Percentiles rank a stretch among this genome's conserved stretches.
Conservation (phyloP, 1,284 basidiomycete genomes). For the Meira miltonrushii region DNA sequence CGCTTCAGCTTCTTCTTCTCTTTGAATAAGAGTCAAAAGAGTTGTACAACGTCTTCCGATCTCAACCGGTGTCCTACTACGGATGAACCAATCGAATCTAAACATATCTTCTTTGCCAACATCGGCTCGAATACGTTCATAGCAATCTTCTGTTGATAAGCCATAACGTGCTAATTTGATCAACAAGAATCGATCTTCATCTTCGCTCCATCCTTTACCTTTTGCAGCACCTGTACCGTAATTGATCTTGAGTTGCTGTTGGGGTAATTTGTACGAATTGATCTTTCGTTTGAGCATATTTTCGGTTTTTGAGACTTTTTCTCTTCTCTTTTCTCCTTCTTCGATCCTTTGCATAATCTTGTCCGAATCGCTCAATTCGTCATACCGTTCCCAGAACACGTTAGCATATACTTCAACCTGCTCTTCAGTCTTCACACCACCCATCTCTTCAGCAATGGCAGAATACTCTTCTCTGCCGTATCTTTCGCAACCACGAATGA, state of each 20-base stretch:
- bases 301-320: constrained; percentile 42
- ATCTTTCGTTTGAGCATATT: constrained; percentile 34
- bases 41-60: constrained; percentile 84
- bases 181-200: constrained; percentile 92
- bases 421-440: constrained; percentile 64
- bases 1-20: not conserved
- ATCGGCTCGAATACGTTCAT: constrained; percentile 92
- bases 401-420: constrained; percentile 76
- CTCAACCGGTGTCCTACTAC: constrained; percentile 85
- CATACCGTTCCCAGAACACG: constrained; percentile 86
- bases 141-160: constrained; percentile 78
- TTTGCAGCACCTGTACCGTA: constrained; percentile 56
- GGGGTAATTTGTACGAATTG: constrained; percentile 25
- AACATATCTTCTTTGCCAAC: constrained; percentile 95
- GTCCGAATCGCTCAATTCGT: constrained; percentile 61
- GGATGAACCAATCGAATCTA: constrained; percentile 96
- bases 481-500: constrained; percentile 76
- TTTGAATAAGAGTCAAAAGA: constrained; percentile 57
- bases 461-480: constrained; percentile 78
- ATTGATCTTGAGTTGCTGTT: constrained; percentile 43
- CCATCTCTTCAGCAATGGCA: constrained; percentile 75
- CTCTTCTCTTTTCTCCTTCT: constrained; percentile 44
- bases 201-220: constrained; percentile 87
- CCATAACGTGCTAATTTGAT: constrained; percentile 88
- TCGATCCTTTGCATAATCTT: constrained; percentile 44